These are phyloP conservation scores for Dactylorhiza incarnata DNA, from an alignment of 106 monocot genomes.

Conservation along the genomic window DNA sequence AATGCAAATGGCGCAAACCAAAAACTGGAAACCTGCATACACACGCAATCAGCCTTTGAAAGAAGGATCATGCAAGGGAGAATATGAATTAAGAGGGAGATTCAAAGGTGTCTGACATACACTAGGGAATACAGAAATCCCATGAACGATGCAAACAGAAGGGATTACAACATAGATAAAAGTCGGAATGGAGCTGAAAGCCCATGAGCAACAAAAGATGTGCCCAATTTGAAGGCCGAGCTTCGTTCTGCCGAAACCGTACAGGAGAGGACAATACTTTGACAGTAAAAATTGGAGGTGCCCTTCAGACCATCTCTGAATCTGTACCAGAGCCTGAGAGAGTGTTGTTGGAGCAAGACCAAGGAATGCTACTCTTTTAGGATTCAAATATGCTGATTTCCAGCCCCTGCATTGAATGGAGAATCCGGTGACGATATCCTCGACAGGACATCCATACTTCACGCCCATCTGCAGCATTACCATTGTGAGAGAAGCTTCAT, in stretches of 20 bases:
- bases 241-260: conserved; percentile 32
- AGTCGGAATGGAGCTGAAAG: conserved; percentile 40
- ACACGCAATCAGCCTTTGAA: not conserved
- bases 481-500: not conserved
- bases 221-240: conserved; percentile 56
- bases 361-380: conserved; percentile 37
- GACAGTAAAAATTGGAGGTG: conserved; percentile 55
- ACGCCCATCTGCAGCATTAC: conserved; percentile 42
- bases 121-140: conserved; percentile 46
- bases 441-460: conserved; percentile 61
- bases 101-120: conserved; percentile 22
- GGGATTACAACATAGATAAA: conserved; percentile 46
- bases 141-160: conserved; percentile 35
- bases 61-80: not conserved
- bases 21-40: conserved; percentile 21
- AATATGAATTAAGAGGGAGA: conserved; percentile 1
- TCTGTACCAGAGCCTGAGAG: conserved; percentile 41
- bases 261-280: conserved; percentile 45
- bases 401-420: conserved; percentile 72
- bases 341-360: conserved; percentile 58
- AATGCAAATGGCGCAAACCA: conserved; percentile 53
- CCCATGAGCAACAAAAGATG: conserved; percentile 40
- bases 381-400: conserved; percentile 55
- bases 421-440: conserved; percentile 67
- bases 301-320: conserved; percentile 70